These are phyloP conservation scores for Malassezia cuniculi DNA, from an alignment of 1,284 basidiomycete genomes.

Conservation along the genomic window DNA sequence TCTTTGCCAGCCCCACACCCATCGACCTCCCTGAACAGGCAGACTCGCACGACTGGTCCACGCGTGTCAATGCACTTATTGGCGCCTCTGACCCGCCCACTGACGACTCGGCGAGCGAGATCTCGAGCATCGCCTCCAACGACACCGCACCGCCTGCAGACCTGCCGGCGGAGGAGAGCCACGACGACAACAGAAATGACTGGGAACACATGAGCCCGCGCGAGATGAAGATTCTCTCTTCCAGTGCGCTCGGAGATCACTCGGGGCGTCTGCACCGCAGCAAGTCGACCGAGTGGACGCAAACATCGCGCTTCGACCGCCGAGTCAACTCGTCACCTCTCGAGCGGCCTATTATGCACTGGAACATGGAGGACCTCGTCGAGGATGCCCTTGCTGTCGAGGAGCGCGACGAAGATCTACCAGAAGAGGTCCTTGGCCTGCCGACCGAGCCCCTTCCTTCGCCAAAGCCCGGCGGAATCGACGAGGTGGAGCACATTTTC, in stretches of 20 bases:
- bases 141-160: neutral
- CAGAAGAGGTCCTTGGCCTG: no score
- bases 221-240: conserved; percentile 33
- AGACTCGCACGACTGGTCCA: neutral
- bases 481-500: conserved; percentile 37
- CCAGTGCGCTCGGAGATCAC: conserved; percentile 14
- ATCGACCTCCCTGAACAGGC: conserved; percentile 9
- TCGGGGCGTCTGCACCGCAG: neutral
- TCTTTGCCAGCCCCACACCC: conserved; percentile 44
- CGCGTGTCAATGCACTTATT: conserved; percentile 1
- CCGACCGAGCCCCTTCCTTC: conserved; percentile 18
- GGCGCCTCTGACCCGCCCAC: conserved; percentile 1
- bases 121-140: neutral
- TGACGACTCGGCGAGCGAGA: neutral
- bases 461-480: conserved; percentile 34
- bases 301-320: no score
- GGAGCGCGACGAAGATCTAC: conserved; percentile 16
- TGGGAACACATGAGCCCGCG: conserved; percentile 42
- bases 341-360: conserved; percentile 31
- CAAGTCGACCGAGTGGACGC: conserved; percentile 4
- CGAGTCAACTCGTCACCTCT: conserved; percentile 17
- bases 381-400: conserved; percentile 17
- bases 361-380: conserved; percentile 23
- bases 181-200: conserved; percentile 29
- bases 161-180: neutral